Evolutionary conservation across 305 asterid species (phyloP).

Genomic region (Solanum hybrid): DNA sequence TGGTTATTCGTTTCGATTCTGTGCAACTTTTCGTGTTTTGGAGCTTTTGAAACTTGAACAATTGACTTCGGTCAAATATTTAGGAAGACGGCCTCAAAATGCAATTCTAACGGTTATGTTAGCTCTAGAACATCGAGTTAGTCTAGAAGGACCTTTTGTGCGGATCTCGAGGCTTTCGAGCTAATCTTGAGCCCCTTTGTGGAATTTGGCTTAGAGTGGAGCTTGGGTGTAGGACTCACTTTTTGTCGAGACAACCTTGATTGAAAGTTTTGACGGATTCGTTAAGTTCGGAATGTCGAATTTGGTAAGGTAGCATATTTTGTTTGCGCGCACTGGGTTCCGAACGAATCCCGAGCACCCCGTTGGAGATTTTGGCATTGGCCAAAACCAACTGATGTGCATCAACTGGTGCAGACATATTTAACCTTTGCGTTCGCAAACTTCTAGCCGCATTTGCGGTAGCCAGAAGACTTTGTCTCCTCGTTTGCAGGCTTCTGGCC

Average conservation of each 20-base stretch:
- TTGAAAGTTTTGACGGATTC: too few relatives aligned
- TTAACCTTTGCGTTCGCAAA: not conserved
- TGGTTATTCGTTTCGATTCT: not conserved
- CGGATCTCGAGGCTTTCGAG: not conserved
- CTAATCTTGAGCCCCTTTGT: not conserved
- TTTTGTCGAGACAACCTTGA: not conserved
- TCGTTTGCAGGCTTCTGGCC: not conserved
- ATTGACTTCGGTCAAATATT: not conserved
- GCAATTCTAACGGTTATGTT: not conserved
- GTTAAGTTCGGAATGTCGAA: not conserved
- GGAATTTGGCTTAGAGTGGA: not conserved
- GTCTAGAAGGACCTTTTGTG: not conserved
- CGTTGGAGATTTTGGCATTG: not conserved
- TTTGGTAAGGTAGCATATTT: not conserved
- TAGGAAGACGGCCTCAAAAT: not conserved
- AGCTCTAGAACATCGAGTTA: not conserved
- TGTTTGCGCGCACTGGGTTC: not conserved
- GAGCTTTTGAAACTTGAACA: not conserved
- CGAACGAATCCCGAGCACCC: not conserved
- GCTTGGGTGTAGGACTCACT: not conserved
- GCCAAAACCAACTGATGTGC: not conserved
- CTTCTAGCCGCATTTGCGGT: not conserved
- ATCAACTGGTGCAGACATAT: not conserved
- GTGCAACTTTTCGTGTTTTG: not conserved
- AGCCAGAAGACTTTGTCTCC: not conserved